phyloP scores from a whole-genome alignment of 139 green algal species.

The Ettlia oleoabundans region DNA sequence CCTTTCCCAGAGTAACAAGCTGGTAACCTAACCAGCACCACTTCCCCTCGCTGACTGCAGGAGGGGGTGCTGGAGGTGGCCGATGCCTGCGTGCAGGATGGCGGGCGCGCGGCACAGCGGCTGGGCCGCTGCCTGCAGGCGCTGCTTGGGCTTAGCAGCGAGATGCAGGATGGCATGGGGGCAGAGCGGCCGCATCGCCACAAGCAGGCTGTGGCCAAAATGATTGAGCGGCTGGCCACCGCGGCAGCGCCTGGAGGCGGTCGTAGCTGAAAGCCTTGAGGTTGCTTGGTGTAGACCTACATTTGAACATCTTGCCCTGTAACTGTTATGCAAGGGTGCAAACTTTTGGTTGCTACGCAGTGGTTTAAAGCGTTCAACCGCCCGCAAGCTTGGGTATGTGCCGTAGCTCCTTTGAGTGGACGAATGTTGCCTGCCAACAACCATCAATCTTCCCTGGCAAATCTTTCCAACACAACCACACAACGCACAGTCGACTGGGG shows the following conservation, averaged over 20 bases:
- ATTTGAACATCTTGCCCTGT: no score
- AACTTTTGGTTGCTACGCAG: no score
- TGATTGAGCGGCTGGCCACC: slow-evolving; percentile 1
- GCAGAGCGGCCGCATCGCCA: slow-evolving; percentile 15
- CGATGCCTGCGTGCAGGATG: not conserved
- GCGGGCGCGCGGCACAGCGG: not conserved
- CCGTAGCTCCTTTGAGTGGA: no score
- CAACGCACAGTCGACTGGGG: no score
- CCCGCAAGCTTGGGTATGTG: no score
- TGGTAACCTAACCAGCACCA: not conserved
- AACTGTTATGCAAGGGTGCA: not conserved
- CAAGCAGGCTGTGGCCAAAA: slow-evolving; percentile 5
- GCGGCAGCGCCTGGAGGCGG: not conserved
- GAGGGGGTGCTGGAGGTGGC: slow-evolving; percentile 8
- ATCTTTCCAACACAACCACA: no score
- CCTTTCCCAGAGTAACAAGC: no score
- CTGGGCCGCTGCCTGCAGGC: slow-evolving; percentile 23
- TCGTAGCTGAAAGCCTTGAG: no score
- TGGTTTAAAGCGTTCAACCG: no score
- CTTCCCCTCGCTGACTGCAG: not conserved
- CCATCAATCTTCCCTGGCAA: no score
- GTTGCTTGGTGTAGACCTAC: no score
- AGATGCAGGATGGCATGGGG: slow-evolving; percentile 29
- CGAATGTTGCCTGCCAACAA: no score
- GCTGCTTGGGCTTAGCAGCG: slow-evolving; percentile 15